phyloP scores from a whole-genome alignment of 1,139 yeast species.

The Chernovozyma sophiae-reginae region DNA sequence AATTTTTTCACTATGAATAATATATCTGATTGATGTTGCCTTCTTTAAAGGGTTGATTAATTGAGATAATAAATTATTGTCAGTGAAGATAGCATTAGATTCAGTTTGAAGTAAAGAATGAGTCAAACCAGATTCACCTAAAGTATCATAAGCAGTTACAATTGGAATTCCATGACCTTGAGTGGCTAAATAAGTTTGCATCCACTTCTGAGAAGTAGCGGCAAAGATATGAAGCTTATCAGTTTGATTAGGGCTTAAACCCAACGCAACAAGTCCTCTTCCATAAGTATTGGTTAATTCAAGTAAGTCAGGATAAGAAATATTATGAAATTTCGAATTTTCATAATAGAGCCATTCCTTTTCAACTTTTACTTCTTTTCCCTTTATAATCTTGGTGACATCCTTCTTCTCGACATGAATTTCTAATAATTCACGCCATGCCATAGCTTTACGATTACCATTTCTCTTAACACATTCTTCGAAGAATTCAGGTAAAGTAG shows the following conservation, averaged over 20 bases:
- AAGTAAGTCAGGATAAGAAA: conserved; percentile 58
- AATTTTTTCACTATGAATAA: conserved; percentile 68
- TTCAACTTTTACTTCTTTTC: conserved; percentile 64
- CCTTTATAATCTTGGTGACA: conserved; percentile 74
- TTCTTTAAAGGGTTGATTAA: conserved; percentile 69
- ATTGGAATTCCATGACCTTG: conserved; percentile 76
- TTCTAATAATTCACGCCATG: conserved; percentile 73
- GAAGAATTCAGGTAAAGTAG: conserved; percentile 68
- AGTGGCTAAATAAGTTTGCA: conserved; percentile 80
- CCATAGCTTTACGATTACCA: conserved; percentile 59
- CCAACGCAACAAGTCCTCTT: conserved; percentile 70
- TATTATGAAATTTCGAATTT: conserved; percentile 64
- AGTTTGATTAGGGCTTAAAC: conserved; percentile 59
- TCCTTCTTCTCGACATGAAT: conserved; percentile 72
- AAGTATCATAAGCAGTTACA: conserved; percentile 95
- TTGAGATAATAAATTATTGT: conserved; percentile 63
- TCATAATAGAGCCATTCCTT: conserved; percentile 90
- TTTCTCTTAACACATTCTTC: conserved; percentile 59
- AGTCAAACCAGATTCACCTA: conserved; percentile 87
- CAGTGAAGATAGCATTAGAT: conserved; percentile 76
- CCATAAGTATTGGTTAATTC: conserved; percentile 54
- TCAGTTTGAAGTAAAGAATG: conserved; percentile 83
- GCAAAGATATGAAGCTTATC: conserved; percentile 83
- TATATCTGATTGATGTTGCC: conserved; percentile 57
- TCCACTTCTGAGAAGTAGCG: conserved; percentile 81